Percentiles rank a stretch among this genome's conserved stretches.
These are phyloP conservation scores for Phycomyces blakesleeanus DNA, from an alignment of 192 early-diverging fungal species.

Conservation along the genomic window DNA sequence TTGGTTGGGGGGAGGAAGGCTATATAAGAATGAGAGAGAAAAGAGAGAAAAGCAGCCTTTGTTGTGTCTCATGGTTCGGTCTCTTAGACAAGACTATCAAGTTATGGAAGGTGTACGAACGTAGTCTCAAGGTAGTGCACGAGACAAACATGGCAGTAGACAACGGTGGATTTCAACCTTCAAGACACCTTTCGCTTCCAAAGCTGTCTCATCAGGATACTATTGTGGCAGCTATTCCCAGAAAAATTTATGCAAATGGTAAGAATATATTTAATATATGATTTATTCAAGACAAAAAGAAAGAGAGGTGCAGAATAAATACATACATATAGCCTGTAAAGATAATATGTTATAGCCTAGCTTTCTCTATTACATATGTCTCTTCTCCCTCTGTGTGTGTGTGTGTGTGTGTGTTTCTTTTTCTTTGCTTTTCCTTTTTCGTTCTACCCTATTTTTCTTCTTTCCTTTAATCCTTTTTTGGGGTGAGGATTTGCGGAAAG, in stretches of 20 bases:
- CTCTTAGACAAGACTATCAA: conserved; percentile 86
- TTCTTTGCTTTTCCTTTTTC: background rate
- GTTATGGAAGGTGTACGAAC: conserved; percentile 92
- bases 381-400: too few species aligned
- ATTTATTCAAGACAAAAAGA: background rate
- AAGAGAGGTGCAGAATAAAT: too few species aligned
- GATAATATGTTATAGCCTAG: too few species aligned
- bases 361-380: too few species aligned
- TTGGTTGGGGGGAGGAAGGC: too few species aligned
- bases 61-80: background rate
- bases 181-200: conserved; percentile 61
- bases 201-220: conserved; percentile 81
- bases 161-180: conserved; percentile 46
- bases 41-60: background rate
- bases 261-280: too few species aligned
- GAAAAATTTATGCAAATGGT: conserved; percentile 81
- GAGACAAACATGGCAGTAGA: conserved; percentile 76
- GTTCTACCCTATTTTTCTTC: too few species aligned
- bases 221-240: conserved; percentile 78
- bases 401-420: too few species aligned
- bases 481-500: background rate
- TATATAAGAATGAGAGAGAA: too few species aligned
- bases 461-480: background rate
- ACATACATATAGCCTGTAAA: too few species aligned
- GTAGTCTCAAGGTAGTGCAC: conserved; percentile 81